Conservation (phyloP, 1,284 basidiomycete species). For the Phlebopus sp. region DNA sequence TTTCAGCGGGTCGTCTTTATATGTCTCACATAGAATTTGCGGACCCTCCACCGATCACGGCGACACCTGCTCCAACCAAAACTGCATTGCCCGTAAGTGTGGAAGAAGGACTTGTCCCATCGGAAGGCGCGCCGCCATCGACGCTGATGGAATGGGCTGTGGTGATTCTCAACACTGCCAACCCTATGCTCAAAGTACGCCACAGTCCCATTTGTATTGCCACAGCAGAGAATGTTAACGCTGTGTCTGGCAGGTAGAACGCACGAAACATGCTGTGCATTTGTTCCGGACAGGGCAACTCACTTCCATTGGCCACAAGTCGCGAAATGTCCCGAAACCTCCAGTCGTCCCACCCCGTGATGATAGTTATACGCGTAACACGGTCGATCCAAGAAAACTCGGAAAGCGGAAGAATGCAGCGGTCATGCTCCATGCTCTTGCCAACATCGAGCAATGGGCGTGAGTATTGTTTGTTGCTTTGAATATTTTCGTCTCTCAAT, state of each 20-base stretch:
- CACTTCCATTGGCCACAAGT: slow-evolving; percentile 60
- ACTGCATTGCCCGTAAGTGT: slow-evolving; percentile 12
- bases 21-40: slow-evolving; percentile 79
- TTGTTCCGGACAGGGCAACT: slow-evolving; percentile 71
- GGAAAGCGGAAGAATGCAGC: slow-evolving; percentile 67
- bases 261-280: slow-evolving; percentile 67
- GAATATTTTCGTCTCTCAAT: not conserved
- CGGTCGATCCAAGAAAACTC: slow-evolving; percentile 62
- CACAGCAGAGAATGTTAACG: no score
- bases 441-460: slow-evolving; percentile 94
- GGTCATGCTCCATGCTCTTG: slow-evolving; percentile 78
- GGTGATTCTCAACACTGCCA: slow-evolving; percentile 68
- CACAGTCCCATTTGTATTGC: no score
- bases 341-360: slow-evolving; percentile 72
- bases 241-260: slow-evolving; percentile 48
- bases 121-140: slow-evolving; percentile 49
- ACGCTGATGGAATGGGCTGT: slow-evolving; percentile 77
- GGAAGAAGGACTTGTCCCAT: slow-evolving; percentile 39
- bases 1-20: no score
- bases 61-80: slow-evolving; percentile 25
- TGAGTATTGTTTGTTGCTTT: slow-evolving; percentile 39
- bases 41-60: slow-evolving; percentile 55
- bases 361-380: slow-evolving; percentile 47
- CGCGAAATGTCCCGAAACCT: slow-evolving; percentile 48
- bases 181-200: slow-evolving; percentile 65